Conservation (phyloP, 2,329 filamentous ascomycete genomes). For the Fusarium begoniae region DNA sequence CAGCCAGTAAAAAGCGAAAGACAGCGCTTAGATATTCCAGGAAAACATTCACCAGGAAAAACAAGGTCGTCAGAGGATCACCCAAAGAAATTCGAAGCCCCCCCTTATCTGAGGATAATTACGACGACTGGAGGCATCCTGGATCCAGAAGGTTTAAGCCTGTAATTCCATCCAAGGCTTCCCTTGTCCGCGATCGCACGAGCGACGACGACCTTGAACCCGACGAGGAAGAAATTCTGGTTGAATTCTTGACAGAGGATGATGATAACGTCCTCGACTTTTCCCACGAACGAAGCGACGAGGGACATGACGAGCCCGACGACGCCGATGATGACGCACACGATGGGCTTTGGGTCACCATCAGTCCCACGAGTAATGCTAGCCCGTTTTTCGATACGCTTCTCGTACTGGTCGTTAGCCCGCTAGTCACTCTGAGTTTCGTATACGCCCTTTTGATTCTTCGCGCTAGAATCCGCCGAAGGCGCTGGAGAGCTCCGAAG, state of each 20-base stretch:
- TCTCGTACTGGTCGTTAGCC: slow-evolving; percentile 94
- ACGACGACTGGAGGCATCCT: slow-evolving; percentile 14
- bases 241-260: slow-evolving; percentile 27
- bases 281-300: slow-evolving; percentile 31
- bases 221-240: slow-evolving; percentile 29
- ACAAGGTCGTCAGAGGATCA: slow-evolving; percentile 5
- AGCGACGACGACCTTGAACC: neutral
- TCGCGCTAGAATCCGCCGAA: slow-evolving; percentile 85
- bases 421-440: slow-evolving; percentile 88
- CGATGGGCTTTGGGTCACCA: slow-evolving; percentile 94
- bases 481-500: slow-evolving; percentile 97
- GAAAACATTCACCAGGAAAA: slow-evolving; percentile 14
- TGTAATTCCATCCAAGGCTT: slow-evolving; percentile 6
- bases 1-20: slow-evolving; percentile 19
- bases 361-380: slow-evolving; percentile 88
- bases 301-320: slow-evolving; percentile 33
- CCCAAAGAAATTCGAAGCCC: slow-evolving; percentile 26
- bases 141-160: slow-evolving; percentile 14
- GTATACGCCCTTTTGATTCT: slow-evolving; percentile 91
- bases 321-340: slow-evolving; percentile 48
- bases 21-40: slow-evolving; percentile 2
- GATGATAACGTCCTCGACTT: slow-evolving; percentile 44
- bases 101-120: slow-evolving; percentile 18
- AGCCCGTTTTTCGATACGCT: slow-evolving; percentile 97
- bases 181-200: neutral